Evolutionary conservation across 2,329 filamentous ascomycete species (phyloP).

Genomic region (Huntiella bhutanensis): DNA sequence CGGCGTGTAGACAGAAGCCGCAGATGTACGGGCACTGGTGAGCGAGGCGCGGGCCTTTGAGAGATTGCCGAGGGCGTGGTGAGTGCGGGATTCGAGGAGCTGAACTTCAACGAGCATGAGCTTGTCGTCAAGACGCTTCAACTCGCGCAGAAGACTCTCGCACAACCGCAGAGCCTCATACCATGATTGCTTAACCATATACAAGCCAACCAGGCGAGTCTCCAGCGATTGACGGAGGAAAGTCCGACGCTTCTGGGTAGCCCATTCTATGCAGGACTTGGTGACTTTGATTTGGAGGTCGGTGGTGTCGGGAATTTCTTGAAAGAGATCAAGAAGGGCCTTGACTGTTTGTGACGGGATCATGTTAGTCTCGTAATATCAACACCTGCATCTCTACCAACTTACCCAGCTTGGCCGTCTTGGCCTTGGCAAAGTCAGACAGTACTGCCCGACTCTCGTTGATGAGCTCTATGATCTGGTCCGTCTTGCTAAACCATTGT

Average conservation of each 20-base stretch:
- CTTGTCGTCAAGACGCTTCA: constrained; percentile 97
- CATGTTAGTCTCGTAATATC: neutral
- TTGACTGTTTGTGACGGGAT: constrained; percentile 45
- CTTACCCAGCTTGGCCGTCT: constrained; percentile 93
- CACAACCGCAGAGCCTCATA: constrained; percentile 94
- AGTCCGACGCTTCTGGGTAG: constrained; percentile 76
- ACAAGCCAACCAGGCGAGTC: constrained; percentile 77
- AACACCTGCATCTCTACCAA: neutral
- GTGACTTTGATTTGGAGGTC: constrained; percentile 90
- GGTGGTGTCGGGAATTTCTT: constrained; percentile 79
- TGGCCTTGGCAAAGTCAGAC: constrained; percentile 94
- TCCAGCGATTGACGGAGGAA: constrained; percentile 98
- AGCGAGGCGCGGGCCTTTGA: constrained; percentile 88
- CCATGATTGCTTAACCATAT: constrained; percentile 95
- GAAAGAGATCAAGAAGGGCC: constrained; percentile 88
- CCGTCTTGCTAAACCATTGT: constrained; percentile 38
- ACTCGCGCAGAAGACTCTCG: constrained; percentile 85
- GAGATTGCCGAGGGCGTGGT: constrained; percentile 92
- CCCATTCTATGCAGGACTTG: constrained; percentile 99
- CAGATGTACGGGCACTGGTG: constrained; percentile 83
- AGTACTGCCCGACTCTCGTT: constrained; percentile 78
- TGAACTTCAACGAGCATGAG: constrained; percentile 95
- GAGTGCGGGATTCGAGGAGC: constrained; percentile 87
- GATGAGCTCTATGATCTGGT: constrained; percentile 77
- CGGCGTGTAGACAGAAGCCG: constrained; percentile 92